phyloP scores from a whole-genome alignment of 306 rosid species.

The Carpinus fangiana region DNA sequence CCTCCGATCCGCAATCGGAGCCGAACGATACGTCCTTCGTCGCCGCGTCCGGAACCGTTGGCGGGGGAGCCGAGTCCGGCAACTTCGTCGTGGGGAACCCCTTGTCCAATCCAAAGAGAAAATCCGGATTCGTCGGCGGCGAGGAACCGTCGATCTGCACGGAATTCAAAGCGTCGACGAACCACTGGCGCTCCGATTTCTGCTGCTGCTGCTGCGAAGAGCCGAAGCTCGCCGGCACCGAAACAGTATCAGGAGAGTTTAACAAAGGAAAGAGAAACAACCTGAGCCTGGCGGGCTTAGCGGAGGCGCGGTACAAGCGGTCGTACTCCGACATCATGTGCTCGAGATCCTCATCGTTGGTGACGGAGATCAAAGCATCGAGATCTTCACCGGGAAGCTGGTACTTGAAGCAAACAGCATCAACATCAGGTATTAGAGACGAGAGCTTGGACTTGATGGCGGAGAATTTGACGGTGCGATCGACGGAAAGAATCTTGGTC shows the following conservation, averaged over 20 bases:
- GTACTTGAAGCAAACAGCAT: conserved; percentile 61
- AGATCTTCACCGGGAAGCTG: conserved; percentile 93
- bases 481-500: conserved; percentile 80
- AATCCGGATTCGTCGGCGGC: conserved; percentile 63
- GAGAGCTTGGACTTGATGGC: conserved; percentile 53
- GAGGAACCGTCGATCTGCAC: conserved; percentile 59
- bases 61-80: conserved; percentile 32
- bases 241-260: background rate
- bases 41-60: conserved; percentile 35
- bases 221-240: conserved; percentile 28
- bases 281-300: conserved; percentile 70
- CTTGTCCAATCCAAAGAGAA: conserved; percentile 75
- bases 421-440: conserved; percentile 38
- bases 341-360: conserved; percentile 81
- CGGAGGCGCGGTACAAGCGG: conserved; percentile 61
- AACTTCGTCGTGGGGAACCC: conserved; percentile 37
- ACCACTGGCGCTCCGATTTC: conserved; percentile 73
- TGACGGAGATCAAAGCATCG: conserved; percentile 84
- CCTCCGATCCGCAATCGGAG: conserved; percentile 50
- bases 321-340: conserved; percentile 88
- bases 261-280: conserved; percentile 60
- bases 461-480: conserved; percentile 58
- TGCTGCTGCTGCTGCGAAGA: conserved; percentile 24
- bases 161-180: conserved; percentile 81
- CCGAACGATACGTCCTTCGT: conserved; percentile 38